Percentiles rank a stretch among this genome's conserved stretches.
These are phyloP conservation scores for Candida golubevii DNA, from an alignment of 805 yeast species.

Conservation along the genomic window DNA sequence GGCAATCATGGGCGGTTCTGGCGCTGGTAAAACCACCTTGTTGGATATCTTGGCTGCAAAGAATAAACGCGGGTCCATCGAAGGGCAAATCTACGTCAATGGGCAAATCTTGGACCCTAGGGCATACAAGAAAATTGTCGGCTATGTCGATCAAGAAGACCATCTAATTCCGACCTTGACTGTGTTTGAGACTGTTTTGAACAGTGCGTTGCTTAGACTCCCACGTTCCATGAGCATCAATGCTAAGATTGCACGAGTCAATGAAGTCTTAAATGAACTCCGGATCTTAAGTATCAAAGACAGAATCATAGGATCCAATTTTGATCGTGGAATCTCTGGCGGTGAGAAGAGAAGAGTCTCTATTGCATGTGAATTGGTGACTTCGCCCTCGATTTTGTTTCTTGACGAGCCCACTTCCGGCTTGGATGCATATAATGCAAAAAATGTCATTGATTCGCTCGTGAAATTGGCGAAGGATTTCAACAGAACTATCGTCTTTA, in stretches of 20 bases:
- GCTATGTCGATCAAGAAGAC: conserved; percentile 97
- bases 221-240: conserved; percentile 74
- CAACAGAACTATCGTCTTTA: conserved; percentile 83
- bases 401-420: conserved; percentile 96
- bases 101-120: conserved; percentile 49
- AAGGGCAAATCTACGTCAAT: conserved; percentile 72
- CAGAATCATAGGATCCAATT: conserved; percentile 81
- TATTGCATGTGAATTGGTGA: conserved; percentile 88
- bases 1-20: conserved; percentile 98
- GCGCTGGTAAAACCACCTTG: conserved; percentile 95
- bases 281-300: conserved; percentile 82
- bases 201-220: conserved; percentile 82
- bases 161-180: conserved; percentile 86
- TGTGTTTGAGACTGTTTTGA: conserved; percentile 91
- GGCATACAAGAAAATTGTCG: conserved; percentile 65
- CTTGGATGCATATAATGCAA: conserved; percentile 88
- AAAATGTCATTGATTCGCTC: conserved; percentile 81
- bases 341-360: conserved; percentile 92
- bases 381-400: conserved; percentile 78
- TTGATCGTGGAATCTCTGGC: conserved; percentile 87
- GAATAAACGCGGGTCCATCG: conserved; percentile 65
- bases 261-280: conserved; percentile 80
- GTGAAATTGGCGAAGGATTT: conserved; percentile 75
- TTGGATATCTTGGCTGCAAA: conserved; percentile 89
- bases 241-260: conserved; percentile 73